These are phyloP conservation scores for Xylaria sp. DNA, from an alignment of 2,329 filamentous ascomycete species.

Conservation along the genomic window DNA sequence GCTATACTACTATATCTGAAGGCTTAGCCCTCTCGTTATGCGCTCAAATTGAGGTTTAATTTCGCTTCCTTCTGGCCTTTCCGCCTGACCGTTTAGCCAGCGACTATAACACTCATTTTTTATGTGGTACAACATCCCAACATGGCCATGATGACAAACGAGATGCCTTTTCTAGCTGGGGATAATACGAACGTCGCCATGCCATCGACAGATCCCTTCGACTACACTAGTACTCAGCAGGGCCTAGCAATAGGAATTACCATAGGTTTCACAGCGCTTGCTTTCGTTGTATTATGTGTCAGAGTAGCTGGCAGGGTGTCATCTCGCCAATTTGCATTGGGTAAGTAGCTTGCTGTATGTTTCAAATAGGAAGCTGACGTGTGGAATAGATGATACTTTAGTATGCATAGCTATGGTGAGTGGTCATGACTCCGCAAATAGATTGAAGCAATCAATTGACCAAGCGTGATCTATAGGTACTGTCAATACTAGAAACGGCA, in stretches of 20 bases:
- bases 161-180: slow-evolving; percentile 3
- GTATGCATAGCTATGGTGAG: slow-evolving; percentile 35
- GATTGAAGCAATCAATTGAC: slow-evolving; percentile 4
- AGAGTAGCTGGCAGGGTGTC: slow-evolving; percentile 32
- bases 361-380: slow-evolving; percentile 14
- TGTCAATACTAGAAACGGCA: slow-evolving; percentile 34
- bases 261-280: slow-evolving; percentile 29
- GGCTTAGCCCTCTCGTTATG: slow-evolving; percentile 18
- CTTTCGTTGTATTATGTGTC: slow-evolving; percentile 29
- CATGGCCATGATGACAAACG: slow-evolving; percentile 14
- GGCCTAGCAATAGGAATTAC: slow-evolving; percentile 28
- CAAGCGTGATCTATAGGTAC: slow-evolving; percentile 10
- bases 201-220: slow-evolving; percentile 24
- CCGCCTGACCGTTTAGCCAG: neutral
- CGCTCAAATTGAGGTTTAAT: slow-evolving; percentile 3
- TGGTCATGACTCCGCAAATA: neutral
- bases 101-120: slow-evolving; percentile 1
- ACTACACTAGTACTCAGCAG: slow-evolving; percentile 26
- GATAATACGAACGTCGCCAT: slow-evolving; percentile 16
- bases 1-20: slow-evolving; percentile 24
- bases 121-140: slow-evolving; percentile 3
- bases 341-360: slow-evolving; percentile 14
- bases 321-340: slow-evolving; percentile 32
- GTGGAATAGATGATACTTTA: slow-evolving; percentile 30
- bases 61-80: slow-evolving; percentile 1